These are phyloP conservation scores for Pythium brachiatum DNA, from an alignment of 352 stramenopile genomes.

Conservation along the genomic window DNA sequence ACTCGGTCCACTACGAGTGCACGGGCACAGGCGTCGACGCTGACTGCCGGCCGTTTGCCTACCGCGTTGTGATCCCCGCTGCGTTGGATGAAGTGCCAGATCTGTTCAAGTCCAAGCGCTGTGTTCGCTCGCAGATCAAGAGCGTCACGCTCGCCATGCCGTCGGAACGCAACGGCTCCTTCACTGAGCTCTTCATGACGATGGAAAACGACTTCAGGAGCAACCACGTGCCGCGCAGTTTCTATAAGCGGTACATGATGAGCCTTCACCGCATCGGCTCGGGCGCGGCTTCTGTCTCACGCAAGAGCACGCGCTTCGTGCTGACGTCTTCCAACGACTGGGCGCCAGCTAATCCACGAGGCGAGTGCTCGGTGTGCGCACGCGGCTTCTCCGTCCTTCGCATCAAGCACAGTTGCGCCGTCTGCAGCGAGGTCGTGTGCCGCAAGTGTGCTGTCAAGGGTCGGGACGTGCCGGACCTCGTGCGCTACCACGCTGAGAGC, in stretches of 20 bases:
- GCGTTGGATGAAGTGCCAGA: constrained; percentile 11
- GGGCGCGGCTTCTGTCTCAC: not conserved
- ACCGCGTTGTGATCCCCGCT: constrained; percentile 15
- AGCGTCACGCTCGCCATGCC: constrained; percentile 19
- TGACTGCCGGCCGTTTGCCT: constrained; percentile 11
- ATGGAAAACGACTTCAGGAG: constrained; percentile 23
- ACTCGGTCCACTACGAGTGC: constrained; percentile 21
- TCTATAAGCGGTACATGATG: constrained; percentile 21
- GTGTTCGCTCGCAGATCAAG: constrained; percentile 7
- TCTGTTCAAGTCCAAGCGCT: constrained; percentile 23
- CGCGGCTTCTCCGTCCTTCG: constrained; percentile 10
- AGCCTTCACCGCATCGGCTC: constrained; percentile 13
- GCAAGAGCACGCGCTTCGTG: not conserved
- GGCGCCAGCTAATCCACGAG: not conserved
- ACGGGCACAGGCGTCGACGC: constrained; percentile 14
- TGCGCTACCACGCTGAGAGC: not conserved
- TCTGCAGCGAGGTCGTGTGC: constrained; percentile 10
- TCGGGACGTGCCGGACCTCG: not conserved
- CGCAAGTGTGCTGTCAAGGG: constrained; percentile 12
- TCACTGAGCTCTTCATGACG: constrained; percentile 24
- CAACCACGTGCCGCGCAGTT: constrained; percentile 22
- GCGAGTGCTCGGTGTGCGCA: constrained; percentile 9
- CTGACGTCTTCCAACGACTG: not conserved
- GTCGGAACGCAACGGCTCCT: constrained; percentile 1
- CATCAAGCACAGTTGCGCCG: constrained; percentile 5